A percentile compares a stretch with the other conserved stretches of the same genome.
These are phyloP conservation scores for Saposhnikovia divaricata DNA, from an alignment of 129 eudicot genomes.

Conservation along the genomic window DNA sequence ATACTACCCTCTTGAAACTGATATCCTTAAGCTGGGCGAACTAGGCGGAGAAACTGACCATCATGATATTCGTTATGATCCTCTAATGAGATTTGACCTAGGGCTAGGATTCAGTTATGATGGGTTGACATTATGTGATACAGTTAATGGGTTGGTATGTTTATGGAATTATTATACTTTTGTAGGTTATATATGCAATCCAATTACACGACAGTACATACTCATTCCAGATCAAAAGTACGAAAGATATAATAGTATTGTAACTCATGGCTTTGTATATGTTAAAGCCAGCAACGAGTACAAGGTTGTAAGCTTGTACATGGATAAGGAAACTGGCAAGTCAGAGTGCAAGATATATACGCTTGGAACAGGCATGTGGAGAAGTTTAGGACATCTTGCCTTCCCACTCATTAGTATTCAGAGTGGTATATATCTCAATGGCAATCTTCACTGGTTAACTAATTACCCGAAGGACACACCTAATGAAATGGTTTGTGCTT, in stretches of 20 bases:
- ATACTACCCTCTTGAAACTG: too few relatives aligned
- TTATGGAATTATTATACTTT: neutral
- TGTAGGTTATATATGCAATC: neutral
- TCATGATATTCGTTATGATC: too few relatives aligned
- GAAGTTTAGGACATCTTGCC: slow-evolving; percentile 17
- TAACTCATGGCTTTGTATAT: slow-evolving; percentile 12
- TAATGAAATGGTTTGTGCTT: neutral
- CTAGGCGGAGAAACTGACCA: too few relatives aligned
- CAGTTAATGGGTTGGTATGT: too few relatives aligned
- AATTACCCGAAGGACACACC: neutral
- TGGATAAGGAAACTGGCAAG: neutral
- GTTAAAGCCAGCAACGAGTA: slow-evolving; percentile 4
- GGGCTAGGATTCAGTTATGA: too few relatives aligned
- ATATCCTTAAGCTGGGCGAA: too few relatives aligned
- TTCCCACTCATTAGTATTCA: neutral
- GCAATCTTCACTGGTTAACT: neutral
- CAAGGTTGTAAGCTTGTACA: slow-evolving; percentile 16
- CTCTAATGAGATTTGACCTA: too few relatives aligned
- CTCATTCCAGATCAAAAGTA: neutral
- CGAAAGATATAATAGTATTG: neutral
- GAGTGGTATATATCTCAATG: neutral
- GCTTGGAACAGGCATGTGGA: slow-evolving; percentile 39
- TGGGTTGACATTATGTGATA: too few relatives aligned
- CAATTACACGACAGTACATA: neutral
- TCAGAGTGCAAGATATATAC: slow-evolving; percentile 32